Evolutionary conservation across 2,329 filamentous ascomycete species (phyloP), one percentile per base, ranked within the genome.

Genomic region (Alternaria dauci): DNA sequence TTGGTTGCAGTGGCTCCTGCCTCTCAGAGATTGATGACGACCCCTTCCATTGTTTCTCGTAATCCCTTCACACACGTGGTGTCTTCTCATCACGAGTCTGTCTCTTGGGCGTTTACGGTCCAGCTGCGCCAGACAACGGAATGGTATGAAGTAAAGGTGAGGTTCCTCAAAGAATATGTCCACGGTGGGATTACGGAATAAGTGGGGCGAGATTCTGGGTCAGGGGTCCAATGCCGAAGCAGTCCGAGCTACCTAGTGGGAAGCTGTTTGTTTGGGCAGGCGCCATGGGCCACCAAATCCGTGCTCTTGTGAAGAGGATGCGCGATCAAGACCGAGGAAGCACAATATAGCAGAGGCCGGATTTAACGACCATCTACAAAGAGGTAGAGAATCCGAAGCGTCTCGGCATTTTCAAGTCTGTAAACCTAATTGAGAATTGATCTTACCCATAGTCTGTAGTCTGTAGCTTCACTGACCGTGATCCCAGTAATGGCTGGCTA

Each of bases 121-220:
- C 16, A 26, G 30, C 28, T 51, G 28, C n/a, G 14, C 23, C 23
- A 14, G 20, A 42, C 9, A 20, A 16, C 30, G 38, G 11, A 30
- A n/a, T 42, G 46, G 43, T 32, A 44, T 11, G 44, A 52, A n/a
- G 61, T 63, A 46, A 50, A 16, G 38, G 38, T 56, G 60, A 61
- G 54, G 57, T 63, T 63, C 34, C 43, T 20, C 5, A 56, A 23
- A 58, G 28, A 48, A 48, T 14, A 23, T 34, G 12, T 34, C 26
- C 30, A 61, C 55, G 42, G 51, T 58, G 25, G 11, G 50, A 32
- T 43, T 43, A 55, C 55, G 25, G 25, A 34, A 52, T 43, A 61
- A 53, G 59, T 56, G 55, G 61, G 58, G 59, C 20, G n/a, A 11
- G 34, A 42, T 18, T 34, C 36, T 39, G 12, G 25, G 23, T 34